Evolutionary conservation across 192 early-diverging fungal genomes (phyloP).

Genomic region (Entomortierella parvispora): DNA sequence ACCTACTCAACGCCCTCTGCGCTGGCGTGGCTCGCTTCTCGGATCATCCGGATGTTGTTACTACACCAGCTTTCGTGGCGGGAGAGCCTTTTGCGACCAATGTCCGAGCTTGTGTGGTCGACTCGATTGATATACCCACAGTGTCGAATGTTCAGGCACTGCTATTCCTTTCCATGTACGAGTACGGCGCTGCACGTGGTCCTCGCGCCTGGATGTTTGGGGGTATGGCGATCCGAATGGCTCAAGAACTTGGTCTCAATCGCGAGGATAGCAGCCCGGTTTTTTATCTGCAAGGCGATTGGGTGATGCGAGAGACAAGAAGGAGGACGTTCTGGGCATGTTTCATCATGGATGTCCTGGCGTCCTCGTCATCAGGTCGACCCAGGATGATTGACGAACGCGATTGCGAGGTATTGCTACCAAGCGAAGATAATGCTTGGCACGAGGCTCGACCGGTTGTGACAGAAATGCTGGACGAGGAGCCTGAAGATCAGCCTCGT

Average conservation of each 20-base stretch:
- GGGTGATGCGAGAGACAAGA: slow-evolving; percentile 59
- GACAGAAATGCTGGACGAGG: slow-evolving; percentile 36
- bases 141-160: slow-evolving; percentile 63
- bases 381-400: slow-evolving; percentile 59
- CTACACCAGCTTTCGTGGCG: slow-evolving; percentile 56
- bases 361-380: slow-evolving; percentile 54
- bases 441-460: slow-evolving; percentile 40
- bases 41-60: slow-evolving; percentile 51
- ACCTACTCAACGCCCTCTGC: slow-evolving; percentile 57
- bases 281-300: slow-evolving; percentile 53
- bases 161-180: slow-evolving; percentile 55
- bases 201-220: slow-evolving; percentile 69
- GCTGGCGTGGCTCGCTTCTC: slow-evolving; percentile 62
- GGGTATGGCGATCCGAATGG: slow-evolving; percentile 65
- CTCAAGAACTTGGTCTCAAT: slow-evolving; percentile 62
- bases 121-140: slow-evolving; percentile 58
- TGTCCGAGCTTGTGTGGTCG: slow-evolving; percentile 46
- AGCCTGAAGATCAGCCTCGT: background rate
- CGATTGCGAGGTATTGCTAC: slow-evolving; percentile 60
- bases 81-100: slow-evolving; percentile 65
- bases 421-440: slow-evolving; percentile 61
- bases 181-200: slow-evolving; percentile 60
- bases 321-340: slow-evolving; percentile 63
- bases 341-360: slow-evolving; percentile 57
- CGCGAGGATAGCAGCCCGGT: slow-evolving; percentile 58